Conservation (phyloP, 2,329 filamentous ascomycete species). For the Raffaelea ambrosiae region DNA sequence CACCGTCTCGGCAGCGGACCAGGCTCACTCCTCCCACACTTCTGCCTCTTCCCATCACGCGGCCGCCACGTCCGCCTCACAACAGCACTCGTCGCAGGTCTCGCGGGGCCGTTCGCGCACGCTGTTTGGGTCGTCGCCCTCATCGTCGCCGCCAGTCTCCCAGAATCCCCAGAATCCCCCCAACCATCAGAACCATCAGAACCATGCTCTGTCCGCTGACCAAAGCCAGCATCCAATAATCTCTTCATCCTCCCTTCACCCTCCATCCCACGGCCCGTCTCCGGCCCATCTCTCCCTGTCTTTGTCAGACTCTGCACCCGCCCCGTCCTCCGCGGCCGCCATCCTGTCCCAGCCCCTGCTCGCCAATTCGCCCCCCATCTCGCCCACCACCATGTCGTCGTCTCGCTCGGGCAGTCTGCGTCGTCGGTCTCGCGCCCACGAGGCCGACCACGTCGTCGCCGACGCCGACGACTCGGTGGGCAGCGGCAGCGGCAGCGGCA, state of each 20-base stretch:
- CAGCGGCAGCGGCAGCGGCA: too few relatives aligned
- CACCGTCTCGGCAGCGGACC: too few relatives aligned
- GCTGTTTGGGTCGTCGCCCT: neutral
- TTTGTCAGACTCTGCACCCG: neutral
- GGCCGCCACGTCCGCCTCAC: neutral
- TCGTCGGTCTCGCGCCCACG: constrained; percentile 35
- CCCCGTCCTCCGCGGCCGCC: neutral
- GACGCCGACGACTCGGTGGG: constrained; percentile 31
- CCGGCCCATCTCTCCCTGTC: neutral
- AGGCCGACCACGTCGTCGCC: constrained; percentile 22
- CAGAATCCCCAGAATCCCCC: too few relatives aligned
- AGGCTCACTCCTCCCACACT: too few relatives aligned
- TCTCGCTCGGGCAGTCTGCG: constrained; percentile 19
- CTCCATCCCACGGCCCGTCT: too few relatives aligned
- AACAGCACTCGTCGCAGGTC: neutral
- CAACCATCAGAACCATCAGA: too few relatives aligned
- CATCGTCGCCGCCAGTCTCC: neutral
- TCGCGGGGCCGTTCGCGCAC: neutral
- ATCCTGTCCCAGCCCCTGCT: constrained; percentile 22
- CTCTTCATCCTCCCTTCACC: too few relatives aligned
- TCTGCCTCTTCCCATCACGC: too few relatives aligned
- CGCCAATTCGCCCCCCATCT: constrained; percentile 26
- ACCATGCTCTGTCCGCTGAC: too few relatives aligned
- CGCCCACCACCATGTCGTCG: constrained; percentile 12
- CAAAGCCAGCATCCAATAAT: too few relatives aligned